phyloP scores from a whole-genome alignment of 169 alveolate species.

The Theileria orientalis region DNA sequence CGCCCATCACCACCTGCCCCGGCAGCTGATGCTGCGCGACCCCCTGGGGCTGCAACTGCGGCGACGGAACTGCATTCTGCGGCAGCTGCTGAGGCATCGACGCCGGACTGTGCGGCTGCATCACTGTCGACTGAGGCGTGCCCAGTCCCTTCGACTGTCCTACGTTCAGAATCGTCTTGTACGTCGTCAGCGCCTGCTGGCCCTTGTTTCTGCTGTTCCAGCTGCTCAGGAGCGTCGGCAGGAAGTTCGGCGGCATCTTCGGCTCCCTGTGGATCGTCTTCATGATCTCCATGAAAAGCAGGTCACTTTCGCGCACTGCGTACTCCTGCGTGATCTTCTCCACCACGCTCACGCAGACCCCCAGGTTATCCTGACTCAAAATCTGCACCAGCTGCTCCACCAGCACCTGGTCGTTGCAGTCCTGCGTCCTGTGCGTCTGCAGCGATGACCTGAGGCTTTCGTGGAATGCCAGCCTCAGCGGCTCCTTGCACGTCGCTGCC shows the following conservation, averaged over 20 bases:
- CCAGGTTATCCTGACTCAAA: conserved; percentile 90
- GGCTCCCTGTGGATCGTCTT: conserved; percentile 8
- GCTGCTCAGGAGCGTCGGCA: conserved; percentile 55
- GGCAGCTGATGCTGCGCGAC: background rate
- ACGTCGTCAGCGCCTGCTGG: conserved; percentile 24
- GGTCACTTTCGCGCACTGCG: conserved; percentile 85
- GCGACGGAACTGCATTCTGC: background rate
- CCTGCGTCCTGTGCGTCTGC: conserved; percentile 78
- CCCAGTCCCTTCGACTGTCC: background rate
- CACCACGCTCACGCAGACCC: conserved; percentile 91
- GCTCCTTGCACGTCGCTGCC: conserved; percentile 94
- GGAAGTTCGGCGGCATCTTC: background rate
- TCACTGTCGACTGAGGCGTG: background rate
- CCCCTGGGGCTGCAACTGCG: background rate
- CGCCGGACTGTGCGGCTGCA: background rate
- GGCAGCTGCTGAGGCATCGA: background rate
- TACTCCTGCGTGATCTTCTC: conserved; percentile 92
- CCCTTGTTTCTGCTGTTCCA: conserved; percentile 51
- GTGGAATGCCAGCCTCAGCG: conserved; percentile 86
- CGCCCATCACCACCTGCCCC: conserved; percentile 1
- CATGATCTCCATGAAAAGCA: conserved; percentile 28
- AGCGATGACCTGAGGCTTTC: conserved; percentile 87
- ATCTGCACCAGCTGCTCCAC: conserved; percentile 87
- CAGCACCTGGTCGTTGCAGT: conserved; percentile 81
- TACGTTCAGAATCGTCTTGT: conserved; percentile 15